A percentile compares a stretch with the other conserved stretches of the same genome.
Conservation (phyloP, 768 basidiomycete genomes). For the Calocybe indica region DNA sequence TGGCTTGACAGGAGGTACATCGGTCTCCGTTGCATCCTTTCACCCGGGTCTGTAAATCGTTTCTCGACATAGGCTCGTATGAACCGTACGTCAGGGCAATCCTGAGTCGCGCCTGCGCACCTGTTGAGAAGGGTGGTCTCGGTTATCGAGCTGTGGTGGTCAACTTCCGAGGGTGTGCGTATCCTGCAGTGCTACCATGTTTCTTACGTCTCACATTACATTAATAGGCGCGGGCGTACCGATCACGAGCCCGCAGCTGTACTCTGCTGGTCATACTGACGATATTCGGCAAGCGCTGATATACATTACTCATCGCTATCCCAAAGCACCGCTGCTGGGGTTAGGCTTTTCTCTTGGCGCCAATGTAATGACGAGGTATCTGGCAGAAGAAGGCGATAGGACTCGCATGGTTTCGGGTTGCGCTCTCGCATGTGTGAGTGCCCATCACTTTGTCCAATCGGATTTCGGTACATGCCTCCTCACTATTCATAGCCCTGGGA, state of each 20-base stretch:
- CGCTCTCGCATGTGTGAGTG: conserved; percentile 68
- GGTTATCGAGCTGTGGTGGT: conserved; percentile 88
- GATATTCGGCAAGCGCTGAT: conserved; percentile 80
- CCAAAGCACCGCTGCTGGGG: conserved; percentile 77
- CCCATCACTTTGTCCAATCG: conserved; percentile 2
- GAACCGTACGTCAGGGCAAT: conserved; percentile 88
- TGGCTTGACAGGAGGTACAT: conserved; percentile 46
- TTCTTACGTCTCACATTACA: conserved; percentile 5
- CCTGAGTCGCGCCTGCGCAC: conserved; percentile 63
- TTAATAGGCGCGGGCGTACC: conserved; percentile 75
- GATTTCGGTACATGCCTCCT: conserved; percentile 11
- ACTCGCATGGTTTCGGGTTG: conserved; percentile 62
- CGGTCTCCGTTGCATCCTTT: not conserved
- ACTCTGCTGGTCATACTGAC: conserved; percentile 85
- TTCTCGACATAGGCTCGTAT: conserved; percentile 58
- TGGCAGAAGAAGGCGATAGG: conserved; percentile 72
- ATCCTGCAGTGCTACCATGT: conserved; percentile 6
- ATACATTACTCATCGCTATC: conserved; percentile 67
- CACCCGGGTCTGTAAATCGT: not conserved
- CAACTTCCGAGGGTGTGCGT: conserved; percentile 89
- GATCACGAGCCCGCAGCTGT: conserved; percentile 76
- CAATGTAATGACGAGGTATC: conserved; percentile 83
- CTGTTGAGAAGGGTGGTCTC: conserved; percentile 74
- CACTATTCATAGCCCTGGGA: conserved; percentile 43
- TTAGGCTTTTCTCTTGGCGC: conserved; percentile 94